phyloP scores from a whole-genome alignment of 257 asterid genomes.

The Anisodus acutangulus region DNA sequence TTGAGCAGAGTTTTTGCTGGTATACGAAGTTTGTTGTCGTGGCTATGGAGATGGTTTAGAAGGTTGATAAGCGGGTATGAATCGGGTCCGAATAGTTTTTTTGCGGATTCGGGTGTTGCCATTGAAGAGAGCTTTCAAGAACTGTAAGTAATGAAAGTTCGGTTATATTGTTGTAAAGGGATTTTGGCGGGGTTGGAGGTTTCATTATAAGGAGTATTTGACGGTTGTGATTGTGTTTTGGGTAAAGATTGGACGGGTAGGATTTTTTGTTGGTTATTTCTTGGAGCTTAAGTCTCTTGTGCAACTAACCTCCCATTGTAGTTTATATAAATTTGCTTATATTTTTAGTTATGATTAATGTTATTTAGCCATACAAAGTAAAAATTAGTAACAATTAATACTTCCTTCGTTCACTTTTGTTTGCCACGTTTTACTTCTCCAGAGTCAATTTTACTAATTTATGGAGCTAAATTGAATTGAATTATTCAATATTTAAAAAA shows the following conservation, averaged over 20 bases:
- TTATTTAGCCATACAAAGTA: too few relatives aligned
- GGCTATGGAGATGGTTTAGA: background rate
- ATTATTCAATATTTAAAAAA: too few relatives aligned
- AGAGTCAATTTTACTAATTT: too few relatives aligned
- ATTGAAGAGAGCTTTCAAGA: background rate
- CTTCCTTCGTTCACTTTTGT: too few relatives aligned
- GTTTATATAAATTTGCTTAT: too few relatives aligned
- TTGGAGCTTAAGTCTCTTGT: background rate
- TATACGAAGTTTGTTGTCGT: background rate
- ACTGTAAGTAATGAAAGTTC: background rate
- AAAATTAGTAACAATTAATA: too few relatives aligned
- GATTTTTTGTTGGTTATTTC: background rate
- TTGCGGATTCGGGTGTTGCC: background rate
- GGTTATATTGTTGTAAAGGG: background rate
- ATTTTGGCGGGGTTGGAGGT: background rate
- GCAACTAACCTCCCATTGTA: too few relatives aligned
- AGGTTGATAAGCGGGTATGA: background rate
- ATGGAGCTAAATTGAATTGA: too few relatives aligned
- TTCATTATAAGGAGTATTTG: too few relatives aligned
- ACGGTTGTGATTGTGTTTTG: background rate
- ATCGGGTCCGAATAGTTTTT: background rate
- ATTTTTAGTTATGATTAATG: too few relatives aligned
- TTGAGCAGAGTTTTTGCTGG: background rate
- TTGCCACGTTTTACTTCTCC: too few relatives aligned
- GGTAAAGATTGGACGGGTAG: background rate